Evolutionary conservation across 768 basidiomycete genomes (phyloP), one percentile per base, ranked within the genome.

Genomic region (Tricholoma hemisulphureum): DNA sequence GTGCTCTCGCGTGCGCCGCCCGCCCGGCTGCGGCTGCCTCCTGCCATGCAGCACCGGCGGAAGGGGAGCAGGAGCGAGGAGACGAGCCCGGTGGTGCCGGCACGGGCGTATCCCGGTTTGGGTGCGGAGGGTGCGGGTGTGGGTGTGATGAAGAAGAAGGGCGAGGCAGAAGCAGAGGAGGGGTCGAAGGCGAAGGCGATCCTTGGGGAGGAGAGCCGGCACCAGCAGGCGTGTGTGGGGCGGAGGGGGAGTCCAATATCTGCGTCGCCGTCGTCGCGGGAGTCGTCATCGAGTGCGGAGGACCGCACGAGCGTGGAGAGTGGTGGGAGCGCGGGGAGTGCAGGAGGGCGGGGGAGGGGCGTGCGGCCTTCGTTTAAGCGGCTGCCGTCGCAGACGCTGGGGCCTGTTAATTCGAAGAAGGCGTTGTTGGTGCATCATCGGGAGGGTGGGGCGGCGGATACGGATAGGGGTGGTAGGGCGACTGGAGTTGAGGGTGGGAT

Each of bases 361-460:
- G 62, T 68, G 34, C 67, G 89, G 1, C 89, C 89, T 10, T 78
- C 84, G 26, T 90, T 89, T 66, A 92, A 92, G 75, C 76, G 89
- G 45, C 68, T 88, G 34, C 83, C 89, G 1, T 88, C 86, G 48
- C 87, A 88, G 72, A 87, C 87, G 9, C 71, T 91, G n/a, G 88
- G 79, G 1, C 86, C 87, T 2, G 73, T 73, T 32, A 77, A 77
- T 59, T 61, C 80, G 49, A 91, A 91, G 69, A 73, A 84, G 51
- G 76, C 76, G 53, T 64, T 78, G 65, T 69, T 84, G 10, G 67
- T 73, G 53, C 69, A 70, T 54, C 73, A 69, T 34, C 66, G 59
- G 6, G 63, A 60, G 39, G 67, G 61, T 35, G 53, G 61, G 21
- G 67, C 61, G 32, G 67, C 62, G 45, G 67, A 68, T 16, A 39